A percentile compares a stretch with the other conserved stretches of the same genome.
Conservation (phyloP, 306 rosid genomes). For the Astragalus glycyphyllos region DNA sequence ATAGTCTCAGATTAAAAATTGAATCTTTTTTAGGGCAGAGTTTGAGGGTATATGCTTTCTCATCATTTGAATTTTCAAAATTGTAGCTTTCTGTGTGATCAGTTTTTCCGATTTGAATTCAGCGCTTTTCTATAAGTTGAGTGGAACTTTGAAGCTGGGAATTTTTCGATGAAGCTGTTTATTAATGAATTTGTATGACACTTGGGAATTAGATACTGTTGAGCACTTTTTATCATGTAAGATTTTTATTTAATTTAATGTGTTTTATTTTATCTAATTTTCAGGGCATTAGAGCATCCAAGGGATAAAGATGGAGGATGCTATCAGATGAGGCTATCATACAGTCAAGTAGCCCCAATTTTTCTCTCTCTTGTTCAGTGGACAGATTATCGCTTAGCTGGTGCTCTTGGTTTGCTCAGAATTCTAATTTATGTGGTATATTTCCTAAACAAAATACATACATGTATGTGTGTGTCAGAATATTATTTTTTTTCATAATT, state of each 20-base stretch:
- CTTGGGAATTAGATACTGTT: slow-evolving; percentile 3
- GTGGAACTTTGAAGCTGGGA: slow-evolving; percentile 34
- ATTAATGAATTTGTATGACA: slow-evolving; percentile 32
- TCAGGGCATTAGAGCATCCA: slow-evolving; percentile 78
- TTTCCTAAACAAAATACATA: slow-evolving; percentile 3
- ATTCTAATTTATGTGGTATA: slow-evolving; percentile 79
- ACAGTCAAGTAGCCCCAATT: slow-evolving; percentile 70
- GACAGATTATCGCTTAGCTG: slow-evolving; percentile 87
- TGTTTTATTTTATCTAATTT: background rate
- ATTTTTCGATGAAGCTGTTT: slow-evolving; percentile 8
- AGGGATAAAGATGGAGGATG: slow-evolving; percentile 88
- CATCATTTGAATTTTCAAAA: background rate
- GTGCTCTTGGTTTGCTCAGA: slow-evolving; percentile 85
- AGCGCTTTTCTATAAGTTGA: slow-evolving; percentile 3
- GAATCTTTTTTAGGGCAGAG: background rate
- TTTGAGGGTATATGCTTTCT: slow-evolving; percentile 18
- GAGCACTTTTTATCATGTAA: slow-evolving; percentile 15
- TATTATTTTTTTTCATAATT: slow-evolving; percentile 5
- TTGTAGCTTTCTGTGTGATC: background rate
- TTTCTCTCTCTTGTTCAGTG: slow-evolving; percentile 90
- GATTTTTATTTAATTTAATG: slow-evolving; percentile 10
- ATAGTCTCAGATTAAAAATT: background rate
- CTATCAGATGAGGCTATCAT: slow-evolving; percentile 86
- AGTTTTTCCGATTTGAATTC: slow-evolving; percentile 15
- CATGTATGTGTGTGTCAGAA: background rate